A percentile compares a stretch with the other conserved stretches of the same genome.
These are phyloP conservation scores for Barnettozyma hawaiiensis DNA, from an alignment of 1,139 yeast species.

Conservation along the genomic window DNA sequence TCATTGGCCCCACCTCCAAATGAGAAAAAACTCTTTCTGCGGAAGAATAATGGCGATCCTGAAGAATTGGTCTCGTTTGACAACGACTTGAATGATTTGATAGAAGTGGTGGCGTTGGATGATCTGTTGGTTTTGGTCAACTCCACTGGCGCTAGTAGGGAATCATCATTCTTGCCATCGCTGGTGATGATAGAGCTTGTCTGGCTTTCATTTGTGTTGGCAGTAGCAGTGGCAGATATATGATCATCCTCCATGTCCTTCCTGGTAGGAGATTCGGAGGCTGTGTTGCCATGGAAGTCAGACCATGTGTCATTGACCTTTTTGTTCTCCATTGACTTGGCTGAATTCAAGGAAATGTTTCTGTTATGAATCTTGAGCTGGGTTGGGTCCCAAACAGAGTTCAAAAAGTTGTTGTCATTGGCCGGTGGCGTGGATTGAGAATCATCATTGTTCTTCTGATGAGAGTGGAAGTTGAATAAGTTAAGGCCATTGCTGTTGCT, in stretches of 20 bases:
- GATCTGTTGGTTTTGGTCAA: conserved; percentile 19
- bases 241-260: neutral
- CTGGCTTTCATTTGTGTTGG: conserved; percentile 6
- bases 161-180: conserved; percentile 11
- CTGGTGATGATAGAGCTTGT: conserved; percentile 7
- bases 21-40: conserved; percentile 18
- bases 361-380: conserved; percentile 11
- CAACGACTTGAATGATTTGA: conserved; percentile 18
- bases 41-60: conserved; percentile 20
- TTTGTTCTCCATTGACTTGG: conserved; percentile 11
- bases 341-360: conserved; percentile 15
- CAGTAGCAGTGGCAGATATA: neutral
- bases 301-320: conserved; percentile 19
- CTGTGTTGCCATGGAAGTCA: conserved; percentile 9
- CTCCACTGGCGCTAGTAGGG: conserved; percentile 16
- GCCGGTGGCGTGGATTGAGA: neutral
- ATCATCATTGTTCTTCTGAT: conserved; percentile 2
- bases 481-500: neutral
- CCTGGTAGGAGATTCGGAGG: conserved; percentile 1
- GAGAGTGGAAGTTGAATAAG: conserved; percentile 5
- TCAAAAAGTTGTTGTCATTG: conserved; percentile 5
- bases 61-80: conserved; percentile 6
- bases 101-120: conserved; percentile 11
- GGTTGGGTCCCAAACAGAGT: conserved; percentile 10
- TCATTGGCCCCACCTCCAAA: conserved; percentile 19